These are phyloP conservation scores for Scenedesmus sp. DNA, from an alignment of 163 green algal species.

Conservation along the genomic window DNA sequence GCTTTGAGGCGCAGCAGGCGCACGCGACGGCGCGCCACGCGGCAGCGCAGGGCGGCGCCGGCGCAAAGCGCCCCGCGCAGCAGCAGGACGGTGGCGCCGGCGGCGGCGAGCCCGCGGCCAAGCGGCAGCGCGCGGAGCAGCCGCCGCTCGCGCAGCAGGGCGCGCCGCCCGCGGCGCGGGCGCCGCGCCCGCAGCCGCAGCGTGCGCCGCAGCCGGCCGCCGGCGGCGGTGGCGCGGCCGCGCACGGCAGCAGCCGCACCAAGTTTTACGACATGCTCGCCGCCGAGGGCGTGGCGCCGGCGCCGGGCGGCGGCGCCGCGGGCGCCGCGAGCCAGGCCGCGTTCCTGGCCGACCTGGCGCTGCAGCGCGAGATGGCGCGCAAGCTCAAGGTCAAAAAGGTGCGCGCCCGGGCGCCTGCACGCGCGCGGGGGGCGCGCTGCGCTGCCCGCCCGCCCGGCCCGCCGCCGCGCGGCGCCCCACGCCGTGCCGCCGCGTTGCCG, in stretches of 20 bases:
- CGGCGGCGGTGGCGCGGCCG: neutral
- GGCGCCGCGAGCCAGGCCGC: slow-evolving; percentile 21
- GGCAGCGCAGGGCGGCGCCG: neutral
- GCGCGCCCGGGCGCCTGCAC: neutral
- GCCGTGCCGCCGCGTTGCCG: neutral
- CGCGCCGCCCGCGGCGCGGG: slow-evolving; percentile 11
- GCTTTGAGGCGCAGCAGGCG: slow-evolving; percentile 43
- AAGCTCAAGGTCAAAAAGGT: slow-evolving; percentile 55
- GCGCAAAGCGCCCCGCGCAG: too few species aligned
- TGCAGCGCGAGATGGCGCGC: slow-evolving; percentile 58
- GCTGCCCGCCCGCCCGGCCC: neutral
- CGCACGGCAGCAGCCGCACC: slow-evolving; percentile 5
- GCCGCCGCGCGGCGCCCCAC: neutral
- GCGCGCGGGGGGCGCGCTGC: neutral
- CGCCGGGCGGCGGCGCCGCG: neutral
- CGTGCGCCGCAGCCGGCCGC: neutral
- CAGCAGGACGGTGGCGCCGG: neutral
- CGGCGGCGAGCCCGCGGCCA: neutral
- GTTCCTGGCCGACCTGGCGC: slow-evolving; percentile 48
- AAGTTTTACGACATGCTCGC: slow-evolving; percentile 31
- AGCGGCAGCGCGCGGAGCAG: neutral
- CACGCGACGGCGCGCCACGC: slow-evolving; percentile 29
- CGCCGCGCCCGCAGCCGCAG: slow-evolving; percentile 20
- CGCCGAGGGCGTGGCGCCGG: slow-evolving; percentile 3
- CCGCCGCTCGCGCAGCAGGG: neutral